Percentiles rank a stretch among this genome's conserved stretches.
Evolutionary conservation across 352 stramenopile genomes (phyloP).

Genomic region (Globisporangium radiosum): DNA sequence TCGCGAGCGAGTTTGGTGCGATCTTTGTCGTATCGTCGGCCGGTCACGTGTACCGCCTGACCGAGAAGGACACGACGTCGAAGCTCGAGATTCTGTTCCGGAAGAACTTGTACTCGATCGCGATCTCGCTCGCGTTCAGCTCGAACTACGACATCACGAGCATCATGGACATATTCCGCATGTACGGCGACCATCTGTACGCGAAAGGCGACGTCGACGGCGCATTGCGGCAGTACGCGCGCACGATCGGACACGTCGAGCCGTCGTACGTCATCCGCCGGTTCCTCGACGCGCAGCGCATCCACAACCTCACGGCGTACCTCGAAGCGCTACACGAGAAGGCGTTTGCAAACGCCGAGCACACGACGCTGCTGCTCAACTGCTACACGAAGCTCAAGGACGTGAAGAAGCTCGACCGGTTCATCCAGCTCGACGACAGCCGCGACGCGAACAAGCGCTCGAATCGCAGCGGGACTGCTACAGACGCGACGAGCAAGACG

Average conservation of each 20-base stretch:
- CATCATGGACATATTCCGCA: constrained; percentile 95
- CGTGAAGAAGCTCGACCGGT: constrained; percentile 90
- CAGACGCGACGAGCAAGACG: constrained; percentile 21
- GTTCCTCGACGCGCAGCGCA: constrained; percentile 96
- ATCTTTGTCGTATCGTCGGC: constrained; percentile 86
- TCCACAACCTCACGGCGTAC: constrained; percentile 95
- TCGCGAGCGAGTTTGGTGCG: constrained; percentile 80
- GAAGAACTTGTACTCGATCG: constrained; percentile 97
- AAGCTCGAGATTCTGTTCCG: constrained; percentile 96
- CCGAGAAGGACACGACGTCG: constrained; percentile 92
- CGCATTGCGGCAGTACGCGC: constrained; percentile 95
- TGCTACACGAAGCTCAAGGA: constrained; percentile 95
- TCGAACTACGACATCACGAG: constrained; percentile 93
- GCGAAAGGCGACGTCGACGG: constrained; percentile 95
- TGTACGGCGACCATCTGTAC: constrained; percentile 98
- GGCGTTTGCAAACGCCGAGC: constrained; percentile 86
- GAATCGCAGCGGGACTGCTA: background rate
- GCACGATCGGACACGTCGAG: constrained; percentile 96
- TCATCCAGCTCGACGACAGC: constrained; percentile 85
- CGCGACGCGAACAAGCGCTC: constrained; percentile 18
- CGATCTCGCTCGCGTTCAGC: constrained; percentile 95
- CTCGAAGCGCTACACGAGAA: constrained; percentile 92
- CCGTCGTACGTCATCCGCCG: constrained; percentile 97
- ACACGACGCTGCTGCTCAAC: constrained; percentile 93
- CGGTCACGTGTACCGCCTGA: constrained; percentile 89